These are phyloP conservation scores for Hortaea sp. DNA, from an alignment of 2,329 filamentous ascomycete species.

Conservation along the genomic window DNA sequence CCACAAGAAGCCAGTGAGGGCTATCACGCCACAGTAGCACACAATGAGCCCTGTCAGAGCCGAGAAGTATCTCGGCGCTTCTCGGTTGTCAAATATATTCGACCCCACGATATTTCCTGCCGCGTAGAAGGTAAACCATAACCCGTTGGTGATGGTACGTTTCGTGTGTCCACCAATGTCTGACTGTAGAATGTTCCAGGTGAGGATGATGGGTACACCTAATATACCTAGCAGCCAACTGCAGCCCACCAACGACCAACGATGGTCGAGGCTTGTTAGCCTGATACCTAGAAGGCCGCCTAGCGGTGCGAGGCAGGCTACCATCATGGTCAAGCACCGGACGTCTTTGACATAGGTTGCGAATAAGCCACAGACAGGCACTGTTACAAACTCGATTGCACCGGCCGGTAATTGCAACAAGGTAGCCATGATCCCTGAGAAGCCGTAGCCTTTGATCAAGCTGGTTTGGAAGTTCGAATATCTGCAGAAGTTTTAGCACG, in stretches of 20 bases:
- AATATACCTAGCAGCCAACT: constrained; percentile 13
- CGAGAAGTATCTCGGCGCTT: constrained; percentile 48
- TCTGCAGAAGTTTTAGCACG: constrained; percentile 35
- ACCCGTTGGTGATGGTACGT: constrained; percentile 53
- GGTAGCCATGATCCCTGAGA: constrained; percentile 5
- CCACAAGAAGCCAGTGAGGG: constrained; percentile 1
- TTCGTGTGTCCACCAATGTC: constrained; percentile 50
- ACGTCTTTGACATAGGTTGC: constrained; percentile 4
- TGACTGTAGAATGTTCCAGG: constrained; percentile 22
- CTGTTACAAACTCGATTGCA: constrained; percentile 7
- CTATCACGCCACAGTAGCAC: constrained; percentile 4
- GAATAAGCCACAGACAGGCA: constrained; percentile 3
- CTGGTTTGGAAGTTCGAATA: constrained; percentile 8
- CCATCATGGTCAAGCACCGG: constrained; percentile 21
- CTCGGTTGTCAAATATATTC: constrained; percentile 49
- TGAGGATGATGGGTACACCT: constrained; percentile 12
- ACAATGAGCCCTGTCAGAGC: constrained; percentile 24
- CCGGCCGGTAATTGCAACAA: constrained; percentile 10
- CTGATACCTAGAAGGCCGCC: constrained; percentile 13
- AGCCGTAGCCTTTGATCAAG: constrained; percentile 10
- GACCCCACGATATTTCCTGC: constrained; percentile 51
- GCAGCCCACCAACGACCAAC: constrained; percentile 9
- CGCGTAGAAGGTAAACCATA: constrained; percentile 42
- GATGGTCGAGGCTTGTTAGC: constrained; percentile 10
- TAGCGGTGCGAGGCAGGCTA: constrained; percentile 10